Conservation (phyloP, 371 early-diverging fungal genomes). For the Rhizopus microsporus region DNA sequence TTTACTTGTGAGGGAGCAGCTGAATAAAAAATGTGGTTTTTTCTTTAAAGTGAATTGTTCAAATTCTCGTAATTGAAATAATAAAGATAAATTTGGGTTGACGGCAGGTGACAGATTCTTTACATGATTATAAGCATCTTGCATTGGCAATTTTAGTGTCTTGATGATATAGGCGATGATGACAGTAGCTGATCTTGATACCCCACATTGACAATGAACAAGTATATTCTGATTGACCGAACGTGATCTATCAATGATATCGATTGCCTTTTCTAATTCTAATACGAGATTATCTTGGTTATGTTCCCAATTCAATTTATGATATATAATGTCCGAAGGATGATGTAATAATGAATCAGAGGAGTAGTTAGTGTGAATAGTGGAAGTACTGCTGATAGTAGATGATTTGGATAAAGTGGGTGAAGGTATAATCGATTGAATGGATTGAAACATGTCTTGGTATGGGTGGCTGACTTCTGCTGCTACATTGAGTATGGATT, state of each 20-base stretch:
- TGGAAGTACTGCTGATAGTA: conserved; percentile 31
- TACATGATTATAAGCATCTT: conserved; percentile 80
- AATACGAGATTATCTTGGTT: conserved; percentile 65
- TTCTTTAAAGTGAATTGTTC: conserved; percentile 36
- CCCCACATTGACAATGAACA: conserved; percentile 90
- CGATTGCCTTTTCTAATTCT: conserved; percentile 71
- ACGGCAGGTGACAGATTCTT: conserved; percentile 70
- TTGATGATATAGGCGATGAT: conserved; percentile 90
- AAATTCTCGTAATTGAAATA: conserved; percentile 79
- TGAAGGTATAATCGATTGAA: conserved; percentile 21
- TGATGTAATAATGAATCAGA: neutral
- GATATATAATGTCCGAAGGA: conserved; percentile 28
- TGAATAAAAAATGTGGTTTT: neutral
- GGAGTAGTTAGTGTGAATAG: conserved; percentile 16
- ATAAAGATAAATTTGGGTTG: conserved; percentile 78
- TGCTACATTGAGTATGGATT: conserved; percentile 77
- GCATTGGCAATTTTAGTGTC: conserved; percentile 53
- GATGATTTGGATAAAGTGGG: conserved; percentile 38
- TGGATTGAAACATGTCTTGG: conserved; percentile 30
- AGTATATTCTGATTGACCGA: conserved; percentile 62
- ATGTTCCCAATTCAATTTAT: conserved; percentile 80
- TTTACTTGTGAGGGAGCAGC: conserved; percentile 1
- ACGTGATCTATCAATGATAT: conserved; percentile 69
- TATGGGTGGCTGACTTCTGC: conserved; percentile 64
- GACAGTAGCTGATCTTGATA: conserved; percentile 86